A percentile compares a stretch with the other conserved stretches of the same genome.
Conservation (phyloP, 345 rosid genomes). For the Rubroshorea leprosula region DNA sequence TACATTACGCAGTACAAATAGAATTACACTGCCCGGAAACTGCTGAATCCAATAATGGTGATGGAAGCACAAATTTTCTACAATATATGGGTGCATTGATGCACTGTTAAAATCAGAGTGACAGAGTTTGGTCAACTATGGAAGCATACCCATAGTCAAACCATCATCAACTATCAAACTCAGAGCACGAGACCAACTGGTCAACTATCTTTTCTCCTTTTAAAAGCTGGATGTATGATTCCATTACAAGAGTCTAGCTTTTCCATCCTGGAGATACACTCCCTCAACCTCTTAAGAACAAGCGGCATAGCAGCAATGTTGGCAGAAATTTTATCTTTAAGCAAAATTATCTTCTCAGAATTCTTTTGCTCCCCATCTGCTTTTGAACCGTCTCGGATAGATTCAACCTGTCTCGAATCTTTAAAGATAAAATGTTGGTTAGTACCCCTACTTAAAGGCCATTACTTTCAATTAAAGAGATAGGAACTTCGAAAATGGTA, state of each 20-base stretch:
- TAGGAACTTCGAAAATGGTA: too few relatives aligned
- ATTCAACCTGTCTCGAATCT: constrained; percentile 19
- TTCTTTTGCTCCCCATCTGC: constrained; percentile 25
- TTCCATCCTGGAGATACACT: constrained; percentile 48
- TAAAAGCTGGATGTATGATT: constrained; percentile 52
- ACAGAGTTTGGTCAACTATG: too few relatives aligned
- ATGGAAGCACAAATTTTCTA: too few relatives aligned
- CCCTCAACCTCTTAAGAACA: constrained; percentile 49
- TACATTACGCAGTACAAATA: too few relatives aligned
- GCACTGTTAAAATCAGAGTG: too few relatives aligned
- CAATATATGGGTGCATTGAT: too few relatives aligned
- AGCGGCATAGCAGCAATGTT: constrained; percentile 41
- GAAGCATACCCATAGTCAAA: too few relatives aligned
- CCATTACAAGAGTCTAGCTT: constrained; percentile 37
- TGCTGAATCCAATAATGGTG: too few relatives aligned
- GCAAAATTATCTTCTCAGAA: constrained; percentile 33
- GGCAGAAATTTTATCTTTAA: constrained; percentile 41
- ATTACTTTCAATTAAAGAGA: too few relatives aligned
- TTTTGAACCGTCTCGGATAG: constrained; percentile 13
- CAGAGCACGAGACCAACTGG: background rate
- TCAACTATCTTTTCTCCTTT: constrained; percentile 27
- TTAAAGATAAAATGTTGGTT: constrained; percentile 8
- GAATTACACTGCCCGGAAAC: too few relatives aligned
- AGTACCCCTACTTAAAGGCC: too few relatives aligned
- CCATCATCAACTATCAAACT: too few relatives aligned